Evolutionary conservation across 2,329 filamentous ascomycete genomes (phyloP).

Genomic region (Bipolaris zeicola): DNA sequence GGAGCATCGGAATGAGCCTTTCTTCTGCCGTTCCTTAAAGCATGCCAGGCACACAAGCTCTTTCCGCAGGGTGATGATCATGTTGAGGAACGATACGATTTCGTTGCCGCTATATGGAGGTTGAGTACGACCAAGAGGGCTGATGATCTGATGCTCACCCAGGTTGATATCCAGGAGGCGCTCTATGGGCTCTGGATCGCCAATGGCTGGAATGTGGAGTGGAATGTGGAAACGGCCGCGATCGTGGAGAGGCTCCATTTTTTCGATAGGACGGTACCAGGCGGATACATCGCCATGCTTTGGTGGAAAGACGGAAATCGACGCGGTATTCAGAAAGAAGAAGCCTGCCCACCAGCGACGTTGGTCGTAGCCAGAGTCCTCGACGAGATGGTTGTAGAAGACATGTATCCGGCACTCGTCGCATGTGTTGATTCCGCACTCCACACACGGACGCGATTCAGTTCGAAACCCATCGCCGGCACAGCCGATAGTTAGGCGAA

Average conservation of each 20-base stretch:
- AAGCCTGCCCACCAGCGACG: constrained; percentile 31
- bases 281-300: constrained; percentile 6
- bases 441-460: constrained; percentile 23
- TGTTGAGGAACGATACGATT: constrained; percentile 7
- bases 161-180: constrained; percentile 30
- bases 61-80: constrained; percentile 10
- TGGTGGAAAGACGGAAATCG: constrained; percentile 26
- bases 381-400: constrained; percentile 29
- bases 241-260: constrained; percentile 24
- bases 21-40: constrained; percentile 6
- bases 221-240: constrained; percentile 31
- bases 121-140: constrained; percentile 16
- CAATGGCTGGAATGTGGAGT: constrained; percentile 12
- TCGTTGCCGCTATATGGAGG: constrained; percentile 22
- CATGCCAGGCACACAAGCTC: constrained; percentile 20
- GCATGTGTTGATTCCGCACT: constrained; percentile 32
- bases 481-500: constrained; percentile 1
- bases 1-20: constrained; percentile 9
- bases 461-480: constrained; percentile 5
- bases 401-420: constrained; percentile 38
- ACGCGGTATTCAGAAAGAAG: constrained; percentile 16
- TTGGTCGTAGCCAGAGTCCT: constrained; percentile 25
- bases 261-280: constrained; percentile 13
- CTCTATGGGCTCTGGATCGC: constrained; percentile 24
- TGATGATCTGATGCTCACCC: constrained; percentile 14